A percentile compares a stretch with the other conserved stretches of the same genome.
These are phyloP conservation scores for Fusarium xyrophilum DNA, from an alignment of 2,329 filamentous ascomycete species.

Conservation along the genomic window DNA sequence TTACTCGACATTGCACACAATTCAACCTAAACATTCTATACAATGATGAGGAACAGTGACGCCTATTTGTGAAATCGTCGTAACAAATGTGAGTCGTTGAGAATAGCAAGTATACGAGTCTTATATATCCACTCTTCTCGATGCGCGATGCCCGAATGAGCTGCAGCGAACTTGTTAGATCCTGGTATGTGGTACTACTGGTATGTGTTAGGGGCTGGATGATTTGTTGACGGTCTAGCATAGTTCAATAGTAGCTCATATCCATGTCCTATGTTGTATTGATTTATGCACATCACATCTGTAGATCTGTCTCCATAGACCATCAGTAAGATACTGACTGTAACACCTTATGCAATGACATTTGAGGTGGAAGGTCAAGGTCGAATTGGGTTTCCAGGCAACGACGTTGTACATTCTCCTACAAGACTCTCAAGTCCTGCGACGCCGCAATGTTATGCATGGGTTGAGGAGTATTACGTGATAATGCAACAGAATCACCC, in stretches of 20 bases:
- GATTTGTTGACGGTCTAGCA: neutral
- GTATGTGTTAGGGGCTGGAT: neutral
- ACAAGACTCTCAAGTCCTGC: neutral
- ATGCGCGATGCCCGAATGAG: neutral
- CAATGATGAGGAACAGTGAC: neutral
- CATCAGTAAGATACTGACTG: neutral
- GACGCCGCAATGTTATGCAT: neutral
- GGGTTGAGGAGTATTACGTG: neutral
- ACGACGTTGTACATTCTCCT: neutral
- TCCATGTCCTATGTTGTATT: neutral
- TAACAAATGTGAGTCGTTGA: neutral
- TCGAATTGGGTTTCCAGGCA: neutral
- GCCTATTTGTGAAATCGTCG: neutral
- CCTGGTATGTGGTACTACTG: neutral
- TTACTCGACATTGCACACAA: slow-evolving; percentile 44
- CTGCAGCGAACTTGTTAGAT: neutral
- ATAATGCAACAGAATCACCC: neutral
- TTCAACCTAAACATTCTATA: neutral
- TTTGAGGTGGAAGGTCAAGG: neutral
- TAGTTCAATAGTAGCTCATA: neutral
- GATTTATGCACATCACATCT: neutral
- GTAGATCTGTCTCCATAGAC: neutral
- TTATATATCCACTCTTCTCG: neutral
- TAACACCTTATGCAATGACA: neutral
- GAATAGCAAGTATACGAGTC: neutral